Evolutionary conservation across 768 basidiomycete genomes (phyloP).

Genomic region (Termitomyces sp.): DNA sequence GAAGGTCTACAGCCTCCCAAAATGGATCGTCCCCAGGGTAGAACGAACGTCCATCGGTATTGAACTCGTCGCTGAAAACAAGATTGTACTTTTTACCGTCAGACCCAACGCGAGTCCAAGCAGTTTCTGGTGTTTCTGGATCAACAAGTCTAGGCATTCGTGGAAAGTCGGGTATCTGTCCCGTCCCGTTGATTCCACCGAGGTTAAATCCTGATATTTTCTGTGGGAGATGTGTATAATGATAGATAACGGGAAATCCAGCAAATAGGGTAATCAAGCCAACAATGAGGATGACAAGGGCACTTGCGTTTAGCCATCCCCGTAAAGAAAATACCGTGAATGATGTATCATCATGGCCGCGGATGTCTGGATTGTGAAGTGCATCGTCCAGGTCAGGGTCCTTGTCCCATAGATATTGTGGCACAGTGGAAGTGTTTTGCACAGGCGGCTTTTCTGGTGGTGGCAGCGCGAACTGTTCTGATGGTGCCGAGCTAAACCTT

Average conservation of each 20-base stretch:
- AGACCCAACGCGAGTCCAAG: constrained; percentile 50
- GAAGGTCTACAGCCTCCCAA: constrained; percentile 83
- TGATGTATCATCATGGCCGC: constrained; percentile 49
- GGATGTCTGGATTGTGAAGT: constrained; percentile 83
- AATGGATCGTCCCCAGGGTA: constrained; percentile 79
- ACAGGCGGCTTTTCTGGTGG: constrained; percentile 26
- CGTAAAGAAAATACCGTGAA: constrained; percentile 75
- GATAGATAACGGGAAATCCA: constrained; percentile 80
- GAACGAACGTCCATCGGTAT: constrained; percentile 54
- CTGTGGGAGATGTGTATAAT: constrained; percentile 31
- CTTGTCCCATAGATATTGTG: constrained; percentile 73
- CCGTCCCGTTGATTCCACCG: constrained; percentile 83
- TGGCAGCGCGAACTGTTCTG: constrained; percentile 30
- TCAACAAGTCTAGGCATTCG: constrained; percentile 73
- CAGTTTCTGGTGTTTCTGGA: constrained; percentile 59
- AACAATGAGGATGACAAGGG: constrained; percentile 61
- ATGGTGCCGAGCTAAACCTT: constrained; percentile 51
- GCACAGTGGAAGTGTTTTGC: constrained; percentile 55
- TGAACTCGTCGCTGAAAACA: constrained; percentile 82
- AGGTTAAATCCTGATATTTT: constrained; percentile 64
- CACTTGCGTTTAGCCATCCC: constrained; percentile 79
- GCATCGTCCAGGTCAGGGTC: constrained; percentile 89
- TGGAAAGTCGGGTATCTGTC: constrained; percentile 78
- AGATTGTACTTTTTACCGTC: constrained; percentile 80
- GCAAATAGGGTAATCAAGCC: constrained; percentile 78